Conservation (phyloP, 176 grass and related monocot species). For the Ananas comosus region DNA sequence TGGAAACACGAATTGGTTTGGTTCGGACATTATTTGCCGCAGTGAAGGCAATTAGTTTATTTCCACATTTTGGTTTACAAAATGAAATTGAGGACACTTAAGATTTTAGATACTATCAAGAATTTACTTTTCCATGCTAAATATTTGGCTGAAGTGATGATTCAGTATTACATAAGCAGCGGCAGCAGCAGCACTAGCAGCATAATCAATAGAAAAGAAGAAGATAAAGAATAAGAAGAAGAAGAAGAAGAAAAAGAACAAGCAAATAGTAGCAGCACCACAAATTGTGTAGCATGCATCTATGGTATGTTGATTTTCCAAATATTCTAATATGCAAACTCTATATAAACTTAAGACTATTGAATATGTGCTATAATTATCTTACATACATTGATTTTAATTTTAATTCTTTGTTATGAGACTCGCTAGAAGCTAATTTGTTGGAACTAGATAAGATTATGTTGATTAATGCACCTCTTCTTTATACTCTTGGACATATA, state of each 20-base stretch:
- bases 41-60: conserved; percentile 57
- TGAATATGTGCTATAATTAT: neutral
- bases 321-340: neutral
- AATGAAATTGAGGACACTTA: conserved; percentile 10
- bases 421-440: conserved; percentile 41
- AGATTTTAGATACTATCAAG: neutral
- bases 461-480: conserved; percentile 86
- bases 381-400: neutral
- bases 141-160: no score
- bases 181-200: no score
- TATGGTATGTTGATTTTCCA: neutral
- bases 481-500: conserved; percentile 85
- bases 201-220: no score
- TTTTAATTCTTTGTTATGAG: conserved; percentile 21
- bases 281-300: neutral
- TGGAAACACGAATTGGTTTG: conserved; percentile 97
- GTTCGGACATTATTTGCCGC: conserved; percentile 82
- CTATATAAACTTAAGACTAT: neutral
- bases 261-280: neutral
- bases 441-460: conserved; percentile 72
- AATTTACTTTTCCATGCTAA: neutral
- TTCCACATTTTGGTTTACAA: conserved; percentile 13
- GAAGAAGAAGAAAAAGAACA: no score
- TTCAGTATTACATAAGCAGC: no score
- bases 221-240: no score